These are phyloP conservation scores for Rauvolfia tetraphylla DNA, from an alignment of 257 asterid genomes.

Conservation along the genomic window DNA sequence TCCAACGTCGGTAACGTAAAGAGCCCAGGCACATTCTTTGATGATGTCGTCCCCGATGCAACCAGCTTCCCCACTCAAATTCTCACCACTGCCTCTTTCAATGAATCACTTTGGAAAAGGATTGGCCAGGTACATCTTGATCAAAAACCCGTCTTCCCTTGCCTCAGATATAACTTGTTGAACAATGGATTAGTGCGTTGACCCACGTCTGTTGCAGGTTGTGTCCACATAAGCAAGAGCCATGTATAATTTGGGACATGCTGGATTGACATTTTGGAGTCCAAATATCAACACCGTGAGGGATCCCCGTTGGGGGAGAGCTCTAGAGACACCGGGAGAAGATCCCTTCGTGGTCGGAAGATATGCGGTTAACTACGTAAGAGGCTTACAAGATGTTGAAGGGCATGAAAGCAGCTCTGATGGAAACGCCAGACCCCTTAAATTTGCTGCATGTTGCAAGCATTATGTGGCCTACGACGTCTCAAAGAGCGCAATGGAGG, in stretches of 20 bases:
- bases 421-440: background rate
- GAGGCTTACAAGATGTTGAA: slow-evolving; percentile 45
- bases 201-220: slow-evolving; percentile 10
- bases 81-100: background rate
- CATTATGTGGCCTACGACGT: slow-evolving; percentile 9
- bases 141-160: too few species aligned
- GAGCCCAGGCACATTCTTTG: slow-evolving; percentile 9
- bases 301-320: slow-evolving; percentile 64
- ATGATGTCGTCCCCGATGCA: background rate
- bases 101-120: slow-evolving; percentile 8
- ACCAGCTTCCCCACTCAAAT: slow-evolving; percentile 4
- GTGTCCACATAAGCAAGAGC: slow-evolving; percentile 58
- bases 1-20: slow-evolving; percentile 21
- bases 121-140: background rate
- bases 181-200: too few species aligned
- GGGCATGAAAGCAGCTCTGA: slow-evolving; percentile 17
- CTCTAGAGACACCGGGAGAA: slow-evolving; percentile 45
- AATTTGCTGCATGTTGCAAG: slow-evolving; percentile 8
- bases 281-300: slow-evolving; percentile 44
- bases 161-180: too few species aligned
- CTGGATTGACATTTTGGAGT: slow-evolving; percentile 56
- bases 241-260: slow-evolving; percentile 42
- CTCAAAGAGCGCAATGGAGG: background rate
- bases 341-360: slow-evolving; percentile 35
- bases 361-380: slow-evolving; percentile 38